Evolutionary conservation across 2,329 filamentous ascomycete species (phyloP).

Genomic region (Microsporum canis): DNA sequence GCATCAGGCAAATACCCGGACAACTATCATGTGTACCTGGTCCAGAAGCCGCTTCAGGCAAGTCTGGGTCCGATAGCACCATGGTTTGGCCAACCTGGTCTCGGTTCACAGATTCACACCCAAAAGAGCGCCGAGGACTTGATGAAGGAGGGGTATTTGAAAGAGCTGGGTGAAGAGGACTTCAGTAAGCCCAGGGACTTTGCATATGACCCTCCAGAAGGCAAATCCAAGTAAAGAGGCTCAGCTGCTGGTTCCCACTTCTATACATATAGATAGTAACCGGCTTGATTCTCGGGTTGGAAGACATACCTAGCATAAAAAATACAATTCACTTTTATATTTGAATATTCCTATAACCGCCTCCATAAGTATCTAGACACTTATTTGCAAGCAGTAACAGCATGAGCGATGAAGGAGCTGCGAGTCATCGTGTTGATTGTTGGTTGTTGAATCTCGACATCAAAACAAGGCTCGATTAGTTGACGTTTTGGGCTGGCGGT

Average conservation of each 20-base stretch:
- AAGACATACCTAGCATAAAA: too few relatives aligned
- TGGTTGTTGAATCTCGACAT: too few relatives aligned
- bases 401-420: too few relatives aligned
- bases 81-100: conserved; percentile 4
- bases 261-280: not conserved
- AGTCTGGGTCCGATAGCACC: not conserved
- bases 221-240: not conserved
- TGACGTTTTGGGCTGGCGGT: too few relatives aligned
- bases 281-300: too few relatives aligned
- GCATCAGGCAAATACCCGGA: not conserved
- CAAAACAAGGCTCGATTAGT: too few relatives aligned
- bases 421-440: too few relatives aligned
- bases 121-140: not conserved
- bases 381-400: too few relatives aligned
- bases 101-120: not conserved
- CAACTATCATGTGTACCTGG: conserved; percentile 4
- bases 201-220: not conserved
- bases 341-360: too few relatives aligned
- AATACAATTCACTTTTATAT: too few relatives aligned
- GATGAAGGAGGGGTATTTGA: not conserved
- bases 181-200: not conserved
- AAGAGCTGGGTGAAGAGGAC: not conserved
- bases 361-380: too few relatives aligned
- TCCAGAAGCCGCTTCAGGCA: not conserved
- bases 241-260: not conserved